These are phyloP conservation scores for Juglanconis sp. DNA, from an alignment of 2,329 filamentous ascomycete genomes.

Conservation along the genomic window DNA sequence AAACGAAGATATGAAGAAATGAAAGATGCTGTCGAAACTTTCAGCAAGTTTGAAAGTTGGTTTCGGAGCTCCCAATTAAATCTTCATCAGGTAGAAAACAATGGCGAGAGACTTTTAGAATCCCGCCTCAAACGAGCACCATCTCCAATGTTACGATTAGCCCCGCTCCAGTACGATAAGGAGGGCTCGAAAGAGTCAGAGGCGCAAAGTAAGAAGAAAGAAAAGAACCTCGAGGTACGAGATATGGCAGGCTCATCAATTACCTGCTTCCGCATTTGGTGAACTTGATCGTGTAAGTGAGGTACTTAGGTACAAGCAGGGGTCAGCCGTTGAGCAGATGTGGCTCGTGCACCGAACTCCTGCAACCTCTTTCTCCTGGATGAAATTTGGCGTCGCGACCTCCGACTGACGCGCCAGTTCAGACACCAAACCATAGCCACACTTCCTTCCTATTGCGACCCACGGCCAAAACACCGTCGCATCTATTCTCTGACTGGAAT, in stretches of 20 bases:
- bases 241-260: background rate
- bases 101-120: too few relatives aligned
- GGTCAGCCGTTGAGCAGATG: background rate
- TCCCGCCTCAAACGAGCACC: too few relatives aligned
- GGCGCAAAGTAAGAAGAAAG: background rate
- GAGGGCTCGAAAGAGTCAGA: too few relatives aligned
- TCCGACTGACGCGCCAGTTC: conserved; percentile 10
- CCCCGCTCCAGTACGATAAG: too few relatives aligned
- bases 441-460: background rate
- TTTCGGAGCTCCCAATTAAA: too few relatives aligned
- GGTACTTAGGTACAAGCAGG: background rate
- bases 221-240: background rate
- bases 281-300: background rate
- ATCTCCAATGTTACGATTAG: too few relatives aligned
- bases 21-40: too few relatives aligned
- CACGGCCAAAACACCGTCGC: background rate
- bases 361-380: conserved; percentile 11
- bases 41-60: too few relatives aligned
- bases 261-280: conserved; percentile 2
- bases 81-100: too few relatives aligned
- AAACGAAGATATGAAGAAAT: too few relatives aligned
- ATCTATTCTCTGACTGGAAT: background rate
- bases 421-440: background rate
- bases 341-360: background rate
- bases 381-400: conserved; percentile 14